Conservation (phyloP, 352 stramenopile species). For the Pythium guiyangense region DNA sequence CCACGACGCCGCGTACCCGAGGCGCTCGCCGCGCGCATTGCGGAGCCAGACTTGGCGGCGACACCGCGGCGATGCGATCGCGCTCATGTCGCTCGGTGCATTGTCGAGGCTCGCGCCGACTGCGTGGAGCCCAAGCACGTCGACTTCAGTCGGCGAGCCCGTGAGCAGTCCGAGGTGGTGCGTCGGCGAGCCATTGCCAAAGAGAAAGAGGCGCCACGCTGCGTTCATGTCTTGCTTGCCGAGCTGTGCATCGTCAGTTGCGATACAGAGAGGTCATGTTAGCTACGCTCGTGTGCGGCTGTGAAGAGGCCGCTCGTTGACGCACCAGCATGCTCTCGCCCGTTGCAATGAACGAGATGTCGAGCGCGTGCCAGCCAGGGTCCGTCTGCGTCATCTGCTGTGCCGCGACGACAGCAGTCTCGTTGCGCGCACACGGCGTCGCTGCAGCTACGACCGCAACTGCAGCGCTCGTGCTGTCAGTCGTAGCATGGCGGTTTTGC, state of each 20-base stretch:
- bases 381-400: neutral
- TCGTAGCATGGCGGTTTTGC: neutral
- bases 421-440: neutral
- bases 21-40: slow-evolving; percentile 60
- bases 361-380: slow-evolving; percentile 11
- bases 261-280: neutral
- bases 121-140: slow-evolving; percentile 62
- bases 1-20: slow-evolving; percentile 83
- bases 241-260: slow-evolving; percentile 21
- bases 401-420: neutral
- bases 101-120: slow-evolving; percentile 38
- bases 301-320: neutral
- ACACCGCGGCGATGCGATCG: slow-evolving; percentile 52
- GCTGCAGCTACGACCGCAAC: neutral
- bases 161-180: slow-evolving; percentile 77
- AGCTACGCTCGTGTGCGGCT: too few relatives aligned
- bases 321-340: slow-evolving; percentile 12
- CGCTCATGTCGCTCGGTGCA: slow-evolving; percentile 35
- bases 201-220: slow-evolving; percentile 79
- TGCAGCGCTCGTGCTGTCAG: neutral
- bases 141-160: slow-evolving; percentile 65
- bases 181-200: slow-evolving; percentile 80
- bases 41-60: slow-evolving; percentile 77
- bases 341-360: slow-evolving; percentile 13
- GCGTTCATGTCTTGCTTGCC: slow-evolving; percentile 54